Percentiles rank a stretch among this genome's conserved stretches.
Conservation (phyloP, 345 rosid species). For the Laguncularia racemosa region DNA sequence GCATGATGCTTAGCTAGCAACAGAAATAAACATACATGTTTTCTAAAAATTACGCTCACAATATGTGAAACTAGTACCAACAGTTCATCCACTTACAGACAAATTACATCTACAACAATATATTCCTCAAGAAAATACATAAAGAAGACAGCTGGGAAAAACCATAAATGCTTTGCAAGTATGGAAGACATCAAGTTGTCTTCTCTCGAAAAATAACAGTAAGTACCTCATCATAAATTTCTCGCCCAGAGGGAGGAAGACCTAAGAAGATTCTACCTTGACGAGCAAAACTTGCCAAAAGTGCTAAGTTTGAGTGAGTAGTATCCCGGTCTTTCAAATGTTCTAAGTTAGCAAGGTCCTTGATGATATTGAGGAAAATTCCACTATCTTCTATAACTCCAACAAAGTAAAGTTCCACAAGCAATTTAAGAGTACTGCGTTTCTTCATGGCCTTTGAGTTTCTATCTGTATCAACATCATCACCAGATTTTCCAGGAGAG, state of each 20-base stretch:
- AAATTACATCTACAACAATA: no score
- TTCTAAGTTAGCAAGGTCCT: constrained; percentile 79
- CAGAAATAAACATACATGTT: no score
- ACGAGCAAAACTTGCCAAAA: constrained; percentile 93
- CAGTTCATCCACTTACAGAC: no score
- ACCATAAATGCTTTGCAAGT: no score
- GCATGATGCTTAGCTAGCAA: no score
- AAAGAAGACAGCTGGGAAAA: no score
- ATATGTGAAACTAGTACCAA: no score
- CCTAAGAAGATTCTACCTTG: constrained; percentile 96
- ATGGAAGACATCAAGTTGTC: no score
- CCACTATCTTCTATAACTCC: constrained; percentile 82
- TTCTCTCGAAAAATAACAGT: not conserved
- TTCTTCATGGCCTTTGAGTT: constrained; percentile 92
- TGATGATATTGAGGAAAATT: constrained; percentile 69
- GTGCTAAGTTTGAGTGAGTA: constrained; percentile 86
- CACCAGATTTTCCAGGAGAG: constrained; percentile 88
- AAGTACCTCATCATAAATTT: constrained; percentile 73
- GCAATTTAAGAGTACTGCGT: constrained; percentile 86
- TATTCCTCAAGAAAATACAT: no score
- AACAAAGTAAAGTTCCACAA: constrained; percentile 88
- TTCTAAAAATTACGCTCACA: no score
- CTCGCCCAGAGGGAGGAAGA: constrained; percentile 84
- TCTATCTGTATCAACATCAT: constrained; percentile 78
- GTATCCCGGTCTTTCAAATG: constrained; percentile 85